Evolutionary conservation across 1,284 basidiomycete species (phyloP), one percentile per base, ranked within the genome.

Genomic region (Termitomyces sp.): DNA sequence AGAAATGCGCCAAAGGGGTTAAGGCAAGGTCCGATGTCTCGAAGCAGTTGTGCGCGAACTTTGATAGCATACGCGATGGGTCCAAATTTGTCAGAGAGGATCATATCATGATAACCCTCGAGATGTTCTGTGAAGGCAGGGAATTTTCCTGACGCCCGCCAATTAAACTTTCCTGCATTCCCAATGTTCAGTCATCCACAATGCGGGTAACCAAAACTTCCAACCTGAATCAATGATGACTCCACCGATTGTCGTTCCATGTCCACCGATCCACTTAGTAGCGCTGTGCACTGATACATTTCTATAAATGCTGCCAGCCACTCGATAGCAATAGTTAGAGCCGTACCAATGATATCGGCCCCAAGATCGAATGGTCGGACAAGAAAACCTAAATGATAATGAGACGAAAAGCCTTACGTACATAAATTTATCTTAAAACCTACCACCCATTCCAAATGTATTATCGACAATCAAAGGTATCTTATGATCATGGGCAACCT

Each of bases 181-280:
- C 2, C n/a, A n/a, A 12, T 24, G 9, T 48, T 42, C n/a, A n/a
- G 15, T 40, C 34, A 36, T 40, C 30, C 36, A n/a, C 34, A 19
- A 3, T 41, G 31, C 6, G n/a, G 21, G 3, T 48, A 19, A 10
- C 12, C 13, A 38, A 43, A 34, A 17, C 5, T 62, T 33, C 66
- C 3, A 58, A 77, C 82, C 92, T 24, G 83, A 80, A 68, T 93
- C 92, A 52, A 94, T 68, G 58, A 95, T 76, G 19, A 94, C 84
- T 56, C 93, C 93, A 5, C 79, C 92, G 50, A 95, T 92, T 26
- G 90, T 92, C 2, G 88, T 94, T 55, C 92, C 92, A 67, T 93
- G 92, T 0, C 92, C 91, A 30, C 91, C 88, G 50, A 94, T 92
- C 92, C 92, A 94, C 68, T 95, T 94, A 3, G 92, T 94, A 0